Base-by-base conservation (phyloP, 23 red algal genomes). In the Agarophyton chilense region DNA sequence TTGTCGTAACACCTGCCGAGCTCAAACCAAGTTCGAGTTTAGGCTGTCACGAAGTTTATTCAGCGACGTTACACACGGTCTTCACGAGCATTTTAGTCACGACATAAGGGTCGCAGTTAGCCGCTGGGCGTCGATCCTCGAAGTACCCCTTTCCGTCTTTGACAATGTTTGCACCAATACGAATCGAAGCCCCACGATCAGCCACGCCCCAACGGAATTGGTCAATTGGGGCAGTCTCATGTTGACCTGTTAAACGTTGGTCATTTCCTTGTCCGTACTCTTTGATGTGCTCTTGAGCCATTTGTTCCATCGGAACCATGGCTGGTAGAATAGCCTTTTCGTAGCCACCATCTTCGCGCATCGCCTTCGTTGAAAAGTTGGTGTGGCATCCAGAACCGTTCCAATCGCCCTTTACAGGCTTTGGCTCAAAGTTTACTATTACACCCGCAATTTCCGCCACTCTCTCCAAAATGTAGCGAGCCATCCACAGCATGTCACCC, bases 401-500 rank as follows among this genome's bases (percentile, higher is more conserved):
- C 96, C 96, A 98, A 56, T 98, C 96, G 33, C 96, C 95, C 61
- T 90, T 88, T 67, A 94, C 79, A 33, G 95, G 95, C 81, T 98
- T 98, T 57, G 95, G 91, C 33, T 93, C 81, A 38, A 80, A 84
- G 57, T 90, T 84, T 28, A 94, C 88, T 26, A 86, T 86, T 31
- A 88, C 64, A 38, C 85, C 87, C 17, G 78, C 92, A 77, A 89
- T 81, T 76, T 98, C 96, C 29, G 93, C 91, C 21, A 98, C 83
- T 43, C 96, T 88, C 61, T 90, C 78, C 57, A 98, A 51, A 62
- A 98, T 93, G 56, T 98, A 98, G 26, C 96, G 85, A 26, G 89
- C 96, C 89, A 98, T 84, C 96, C 96, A 98, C 72, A 98, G 39
- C 85, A 89, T 86, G 78, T 98, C 96, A 31, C 96, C 96, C 50